phyloP scores from a whole-genome alignment of 164 flowering plant species.

The Tetrastigma voinierianum region DNA sequence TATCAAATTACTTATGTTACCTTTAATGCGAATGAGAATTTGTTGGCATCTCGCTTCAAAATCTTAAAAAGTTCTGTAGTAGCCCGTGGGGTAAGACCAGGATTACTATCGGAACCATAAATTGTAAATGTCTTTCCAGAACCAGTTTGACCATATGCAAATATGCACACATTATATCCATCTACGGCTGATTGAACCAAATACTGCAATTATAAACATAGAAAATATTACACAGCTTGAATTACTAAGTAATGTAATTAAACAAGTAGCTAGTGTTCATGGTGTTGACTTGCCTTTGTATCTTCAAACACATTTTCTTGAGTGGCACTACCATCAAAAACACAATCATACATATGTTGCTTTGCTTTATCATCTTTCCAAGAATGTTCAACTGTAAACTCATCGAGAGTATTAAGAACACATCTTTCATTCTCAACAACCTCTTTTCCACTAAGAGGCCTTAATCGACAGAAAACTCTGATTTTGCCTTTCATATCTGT shows the following conservation, averaged over 20 bases:
- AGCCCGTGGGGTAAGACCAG: slow-evolving; percentile 94
- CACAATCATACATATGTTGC: slow-evolving; percentile 85
- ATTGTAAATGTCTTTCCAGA: slow-evolving; percentile 98
- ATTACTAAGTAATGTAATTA: no score
- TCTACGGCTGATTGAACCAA: slow-evolving; percentile 97
- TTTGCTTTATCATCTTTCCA: slow-evolving; percentile 92
- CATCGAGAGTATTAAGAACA: slow-evolving; percentile 55
- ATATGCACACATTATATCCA: slow-evolving; percentile 96
- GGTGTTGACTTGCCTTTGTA: slow-evolving; percentile 54
- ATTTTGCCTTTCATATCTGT: slow-evolving; percentile 99
- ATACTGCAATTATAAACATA: slow-evolving; percentile 54
- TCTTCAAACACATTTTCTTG: slow-evolving; percentile 96
- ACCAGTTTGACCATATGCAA: slow-evolving; percentile 99
- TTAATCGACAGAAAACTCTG: slow-evolving; percentile 83
- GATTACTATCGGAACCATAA: slow-evolving; percentile 80
- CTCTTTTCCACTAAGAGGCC: slow-evolving; percentile 85
- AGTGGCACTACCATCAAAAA: slow-evolving; percentile 75
- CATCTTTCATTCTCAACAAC: slow-evolving; percentile 55
- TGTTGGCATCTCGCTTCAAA: slow-evolving; percentile 73
- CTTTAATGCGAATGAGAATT: slow-evolving; percentile 85
- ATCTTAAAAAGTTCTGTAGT: slow-evolving; percentile 80
- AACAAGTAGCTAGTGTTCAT: no score
- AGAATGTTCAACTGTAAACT: slow-evolving; percentile 89
- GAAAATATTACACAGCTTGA: neutral
- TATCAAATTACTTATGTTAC: slow-evolving; percentile 26